A percentile compares a stretch with the other conserved stretches of the same genome.
Evolutionary conservation across 148 eudicot species (phyloP).

Genomic region (Diospyros lotus): DNA sequence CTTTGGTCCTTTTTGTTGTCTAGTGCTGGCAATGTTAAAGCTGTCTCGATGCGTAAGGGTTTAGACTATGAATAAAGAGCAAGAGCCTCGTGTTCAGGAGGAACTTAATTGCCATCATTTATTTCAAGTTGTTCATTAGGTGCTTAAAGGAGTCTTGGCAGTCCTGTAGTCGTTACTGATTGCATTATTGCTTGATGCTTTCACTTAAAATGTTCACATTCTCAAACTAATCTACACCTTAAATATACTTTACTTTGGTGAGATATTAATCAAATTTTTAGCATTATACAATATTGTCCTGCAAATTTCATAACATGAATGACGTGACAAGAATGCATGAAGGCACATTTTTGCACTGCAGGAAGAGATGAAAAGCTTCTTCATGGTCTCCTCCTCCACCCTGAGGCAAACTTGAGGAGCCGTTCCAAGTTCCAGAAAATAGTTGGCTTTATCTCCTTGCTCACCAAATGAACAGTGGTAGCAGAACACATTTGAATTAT

Average conservation of each 20-base stretch:
- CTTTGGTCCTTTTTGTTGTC: too few species aligned
- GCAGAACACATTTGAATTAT: constrained; percentile 18
- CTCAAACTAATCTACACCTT: not conserved
- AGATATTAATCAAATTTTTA: not conserved
- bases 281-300: not conserved
- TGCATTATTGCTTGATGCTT: not conserved
- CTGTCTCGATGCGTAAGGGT: too few species aligned
- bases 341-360: not conserved
- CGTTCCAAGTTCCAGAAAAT: not conserved
- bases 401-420: constrained; percentile 2
- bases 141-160: not conserved
- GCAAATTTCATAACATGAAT: not conserved
- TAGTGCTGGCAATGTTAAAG: too few species aligned
- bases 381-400: constrained; percentile 1
- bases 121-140: not conserved
- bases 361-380: constrained; percentile 7
- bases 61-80: too few species aligned
- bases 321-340: not conserved
- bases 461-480: not conserved
- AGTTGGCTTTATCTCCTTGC: not conserved
- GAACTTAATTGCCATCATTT: not conserved
- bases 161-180: not conserved
- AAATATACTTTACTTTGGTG: too few species aligned
- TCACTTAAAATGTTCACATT: not conserved
- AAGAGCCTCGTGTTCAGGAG: too few species aligned